Base-by-base conservation (phyloP, 1,284 basidiomycete genomes). In the Fomitopsis betulina region DNA sequence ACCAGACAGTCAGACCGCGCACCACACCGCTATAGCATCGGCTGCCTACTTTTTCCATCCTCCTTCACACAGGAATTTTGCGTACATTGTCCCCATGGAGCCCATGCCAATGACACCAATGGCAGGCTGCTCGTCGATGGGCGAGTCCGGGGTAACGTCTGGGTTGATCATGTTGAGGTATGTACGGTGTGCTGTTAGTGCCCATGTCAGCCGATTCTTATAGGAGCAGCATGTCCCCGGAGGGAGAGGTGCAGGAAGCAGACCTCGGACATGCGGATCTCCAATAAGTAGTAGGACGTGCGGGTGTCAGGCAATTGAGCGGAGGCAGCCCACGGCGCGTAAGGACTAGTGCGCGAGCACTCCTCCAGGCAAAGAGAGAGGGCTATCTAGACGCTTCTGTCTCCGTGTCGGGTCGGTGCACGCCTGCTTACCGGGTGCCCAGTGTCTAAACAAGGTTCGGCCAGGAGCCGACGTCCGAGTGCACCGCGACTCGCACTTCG, bases 21-120 rank as follows among this genome's bases (percentile, higher is more conserved):
- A 35, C 32, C 32, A 21, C 49, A 51, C 19, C 8, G 33, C 32
- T 6, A 23, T 35, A 23, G 17, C 27, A 7, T 6, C 17, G 10
- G 38, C 33, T 1, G 0, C 82, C 65, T 63, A 94, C 94, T 87
- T 91, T 76, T 88, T 85, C 86, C 91, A 94, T 1, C 94, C 95
- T 2, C 88, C 93, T 9, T 79, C 77, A 8, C 85, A 83, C 37
- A 98, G 78, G 42, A 80, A 74, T 39, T 82, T 82, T 0, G 95
- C 94, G 72, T 98, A 99, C 89, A 99, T 92, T 65, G 80, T 80
- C 4, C 96, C 96, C 96, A 98, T 99, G 60, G 94, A 84, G 4
- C 93, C 93, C 93, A 96, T 95, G 1, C 93, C 93, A 61, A 95
- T 95, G 55, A 96, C 76, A 5, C 93, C 93, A 45, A 96, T 89